Evolutionary conservation across 2,329 filamentous ascomycete genomes (phyloP), one percentile per base, ranked within the genome.

Genomic region (Lojkania enalia): DNA sequence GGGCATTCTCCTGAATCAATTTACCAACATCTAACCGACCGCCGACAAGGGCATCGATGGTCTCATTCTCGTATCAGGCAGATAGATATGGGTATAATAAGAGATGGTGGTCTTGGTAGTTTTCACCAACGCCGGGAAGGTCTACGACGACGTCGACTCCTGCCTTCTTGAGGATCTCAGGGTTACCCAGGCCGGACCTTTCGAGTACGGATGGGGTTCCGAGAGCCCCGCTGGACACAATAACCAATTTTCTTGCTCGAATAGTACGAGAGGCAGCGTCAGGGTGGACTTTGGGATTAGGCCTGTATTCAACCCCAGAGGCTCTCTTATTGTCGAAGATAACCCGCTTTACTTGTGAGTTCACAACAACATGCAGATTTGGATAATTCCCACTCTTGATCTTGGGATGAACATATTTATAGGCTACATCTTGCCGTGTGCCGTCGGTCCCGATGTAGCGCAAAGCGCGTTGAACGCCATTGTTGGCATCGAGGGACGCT

Each of bases 21-120:
- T 75, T 67, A 2, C 69, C 60, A 3, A 76, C 70, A 20, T 77
- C 71, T 2, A 73, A 65, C 0, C 76, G 71, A 3, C 79, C 78
- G 20, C 73, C 72, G 0, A 79, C 57, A 5, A 84, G 69, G 1
- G 69, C 72, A 46, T 85, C 80, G n/a, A 83, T 54, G 30, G 79
- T 82, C 49, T 82, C 74, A 5, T 71, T 60, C 1, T 73, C 66
- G 0, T 60, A 58, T 0, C 80, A 60, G 11, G 61, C 71, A 1
- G 76, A 74, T 37, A 72, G 73, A 61, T 83, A 85, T 0, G 78
- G 70, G 45, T 78, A 80, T 0, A 79, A 54, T 0, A 79, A 49
- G 1, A 84, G 64, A 31, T 84, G 73, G 45, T 84, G 82, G 57
- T 87, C 84, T 39, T 84, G 75, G 14, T 87, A 74, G 63, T 86